Conservation (phyloP, 208 protist genomes). For the Porcisia deanei region DNA sequence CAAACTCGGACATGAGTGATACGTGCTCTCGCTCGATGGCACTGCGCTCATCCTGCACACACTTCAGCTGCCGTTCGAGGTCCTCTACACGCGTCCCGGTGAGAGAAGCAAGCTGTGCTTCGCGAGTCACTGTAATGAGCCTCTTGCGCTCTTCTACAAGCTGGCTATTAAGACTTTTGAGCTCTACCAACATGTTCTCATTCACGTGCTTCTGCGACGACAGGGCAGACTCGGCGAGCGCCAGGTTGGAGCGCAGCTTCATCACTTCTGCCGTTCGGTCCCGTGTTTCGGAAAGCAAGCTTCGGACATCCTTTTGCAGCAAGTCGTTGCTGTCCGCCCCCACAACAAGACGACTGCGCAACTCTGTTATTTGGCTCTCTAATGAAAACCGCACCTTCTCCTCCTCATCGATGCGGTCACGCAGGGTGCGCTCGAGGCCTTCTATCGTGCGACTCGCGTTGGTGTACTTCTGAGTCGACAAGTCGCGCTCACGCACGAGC, state of each 20-base stretch:
- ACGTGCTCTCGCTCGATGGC: slow-evolving; percentile 75
- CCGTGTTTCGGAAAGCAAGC: slow-evolving; percentile 58
- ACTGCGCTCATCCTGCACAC: slow-evolving; percentile 40
- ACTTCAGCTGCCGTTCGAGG: slow-evolving; percentile 52
- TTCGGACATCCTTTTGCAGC: slow-evolving; percentile 74
- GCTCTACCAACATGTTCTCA: slow-evolving; percentile 83
- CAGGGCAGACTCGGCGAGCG: slow-evolving; percentile 70
- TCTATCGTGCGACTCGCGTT: slow-evolving; percentile 50
- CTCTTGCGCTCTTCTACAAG: slow-evolving; percentile 83
- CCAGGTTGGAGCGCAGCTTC: slow-evolving; percentile 69
- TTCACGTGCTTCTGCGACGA: slow-evolving; percentile 84
- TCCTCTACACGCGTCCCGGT: slow-evolving; percentile 39
- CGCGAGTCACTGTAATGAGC: slow-evolving; percentile 57
- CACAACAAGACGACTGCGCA: slow-evolving; percentile 77
- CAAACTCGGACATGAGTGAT: slow-evolving; percentile 76
- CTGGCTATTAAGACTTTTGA: slow-evolving; percentile 74
- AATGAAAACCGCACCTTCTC: slow-evolving; percentile 68
- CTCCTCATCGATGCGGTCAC: slow-evolving; percentile 55
- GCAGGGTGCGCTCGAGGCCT: slow-evolving; percentile 66
- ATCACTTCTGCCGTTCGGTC: slow-evolving; percentile 65
- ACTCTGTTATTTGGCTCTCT: slow-evolving; percentile 73
- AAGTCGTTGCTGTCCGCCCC: slow-evolving; percentile 84
- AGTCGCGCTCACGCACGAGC: slow-evolving; percentile 82
- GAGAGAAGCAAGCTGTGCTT: slow-evolving; percentile 47
- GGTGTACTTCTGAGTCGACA: slow-evolving; percentile 64